A percentile compares a stretch with the other conserved stretches of the same genome.
phyloP scores from a whole-genome alignment of 192 early-diverging fungal genomes.

The Pecoramyces ruminantium region DNA sequence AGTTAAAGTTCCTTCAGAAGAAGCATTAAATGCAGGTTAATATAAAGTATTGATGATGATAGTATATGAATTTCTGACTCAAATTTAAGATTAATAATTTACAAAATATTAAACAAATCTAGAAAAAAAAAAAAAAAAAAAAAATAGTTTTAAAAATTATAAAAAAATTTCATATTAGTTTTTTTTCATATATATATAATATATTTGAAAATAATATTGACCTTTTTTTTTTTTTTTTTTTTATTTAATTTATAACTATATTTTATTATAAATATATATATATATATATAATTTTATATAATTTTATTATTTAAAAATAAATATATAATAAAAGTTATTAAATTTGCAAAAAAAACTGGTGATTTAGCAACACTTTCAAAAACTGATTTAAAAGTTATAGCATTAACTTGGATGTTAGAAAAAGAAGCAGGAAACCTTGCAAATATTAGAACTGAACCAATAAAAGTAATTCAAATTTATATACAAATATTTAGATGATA shows the following conservation, averaged over 20 bases:
- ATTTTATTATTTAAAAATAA: not conserved
- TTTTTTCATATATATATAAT: too few species aligned
- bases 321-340: conserved; percentile 54
- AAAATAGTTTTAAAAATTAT: too few species aligned
- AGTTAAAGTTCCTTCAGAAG: conserved; percentile 37
- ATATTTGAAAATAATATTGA: too few species aligned
- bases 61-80: too few species aligned
- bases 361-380: conserved; percentile 64
- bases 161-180: too few species aligned
- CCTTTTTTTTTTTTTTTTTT: conserved; percentile 4
- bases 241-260: not conserved
- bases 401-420: conserved; percentile 75
- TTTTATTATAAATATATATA: not conserved
- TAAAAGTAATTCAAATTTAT: conserved; percentile 4
- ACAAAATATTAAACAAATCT: too few species aligned
- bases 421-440: conserved; percentile 53
- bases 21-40: conserved; percentile 40
- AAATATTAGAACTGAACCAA: conserved; percentile 53
- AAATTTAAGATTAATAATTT: too few species aligned
- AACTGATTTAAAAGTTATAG: conserved; percentile 78
- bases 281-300: too few species aligned
- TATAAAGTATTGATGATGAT: too few species aligned
- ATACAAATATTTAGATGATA: too few species aligned
- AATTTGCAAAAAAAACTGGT: conserved; percentile 79
- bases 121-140: too few species aligned